phyloP scores from a whole-genome alignment of 495 filamentous ascomycete genomes.

The Pseudomonodictys pantanalensis region DNA sequence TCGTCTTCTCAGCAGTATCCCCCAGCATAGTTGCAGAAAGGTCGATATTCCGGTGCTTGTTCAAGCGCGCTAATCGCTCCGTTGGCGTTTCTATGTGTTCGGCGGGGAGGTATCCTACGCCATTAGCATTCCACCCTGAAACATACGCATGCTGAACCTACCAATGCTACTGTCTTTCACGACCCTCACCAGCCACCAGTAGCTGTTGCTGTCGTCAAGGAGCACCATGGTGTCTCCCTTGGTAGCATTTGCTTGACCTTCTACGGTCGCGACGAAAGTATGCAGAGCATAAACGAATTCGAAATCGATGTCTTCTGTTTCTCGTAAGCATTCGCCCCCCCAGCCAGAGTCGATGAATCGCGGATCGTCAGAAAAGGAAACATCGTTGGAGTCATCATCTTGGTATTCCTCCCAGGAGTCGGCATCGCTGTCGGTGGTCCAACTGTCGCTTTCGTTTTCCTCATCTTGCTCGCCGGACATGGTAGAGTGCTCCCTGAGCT shows the following conservation, averaged over 20 bases:
- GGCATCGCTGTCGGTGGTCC: slow-evolving; percentile 37
- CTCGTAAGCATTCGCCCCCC: slow-evolving; percentile 77
- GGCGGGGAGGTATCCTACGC: slow-evolving; percentile 84
- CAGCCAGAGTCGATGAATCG: slow-evolving; percentile 65
- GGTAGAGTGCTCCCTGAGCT: neutral
- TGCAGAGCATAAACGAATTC: slow-evolving; percentile 98
- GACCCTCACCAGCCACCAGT: slow-evolving; percentile 98
- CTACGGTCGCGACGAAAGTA: slow-evolving; percentile 95
- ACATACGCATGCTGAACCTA: no score
- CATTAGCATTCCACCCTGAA: no score
- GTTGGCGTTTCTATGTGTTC: slow-evolving; percentile 99
- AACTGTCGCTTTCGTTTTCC: slow-evolving; percentile 29
- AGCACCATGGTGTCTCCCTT: slow-evolving; percentile 99
- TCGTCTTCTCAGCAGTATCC: slow-evolving; percentile 83
- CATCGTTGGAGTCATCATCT: slow-evolving; percentile 52
- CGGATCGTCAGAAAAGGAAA: slow-evolving; percentile 49
- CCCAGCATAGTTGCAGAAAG: slow-evolving; percentile 92
- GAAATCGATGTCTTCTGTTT: slow-evolving; percentile 97
- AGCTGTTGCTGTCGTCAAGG: slow-evolving; percentile 98
- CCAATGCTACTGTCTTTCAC: slow-evolving; percentile 97
- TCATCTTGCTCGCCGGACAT: slow-evolving; percentile 18
- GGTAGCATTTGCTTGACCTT: slow-evolving; percentile 95
- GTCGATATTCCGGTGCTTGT: slow-evolving; percentile 98
- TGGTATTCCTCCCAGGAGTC: slow-evolving; percentile 33
- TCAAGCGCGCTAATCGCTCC: slow-evolving; percentile 85